Conservation (phyloP, 495 filamentous ascomycete species). For the Tuber melanosporum region DNA sequence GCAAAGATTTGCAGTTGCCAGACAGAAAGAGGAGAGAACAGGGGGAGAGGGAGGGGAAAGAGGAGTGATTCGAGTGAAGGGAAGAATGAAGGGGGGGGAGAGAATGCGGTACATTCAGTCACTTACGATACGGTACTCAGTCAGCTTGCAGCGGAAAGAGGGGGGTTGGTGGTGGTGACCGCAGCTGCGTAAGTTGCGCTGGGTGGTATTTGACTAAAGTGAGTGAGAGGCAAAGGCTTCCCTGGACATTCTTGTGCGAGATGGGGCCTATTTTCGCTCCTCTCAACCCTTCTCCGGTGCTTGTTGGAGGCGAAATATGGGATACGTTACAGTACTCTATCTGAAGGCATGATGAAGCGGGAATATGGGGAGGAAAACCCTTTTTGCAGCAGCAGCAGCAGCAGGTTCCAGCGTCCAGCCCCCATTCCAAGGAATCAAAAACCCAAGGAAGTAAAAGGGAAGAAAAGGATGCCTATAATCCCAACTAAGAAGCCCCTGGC, state of each 20-base stretch:
- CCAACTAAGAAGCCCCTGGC: neutral
- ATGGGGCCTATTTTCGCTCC: conserved; percentile 4
- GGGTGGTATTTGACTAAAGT: conserved; percentile 33
- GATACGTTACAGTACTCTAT: neutral
- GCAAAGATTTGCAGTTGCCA: neutral
- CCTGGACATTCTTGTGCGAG: conserved; percentile 19
- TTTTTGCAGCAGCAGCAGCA: neutral
- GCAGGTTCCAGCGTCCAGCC: neutral
- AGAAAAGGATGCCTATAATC: neutral
- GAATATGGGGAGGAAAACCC: neutral
- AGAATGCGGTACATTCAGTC: conserved; percentile 14
- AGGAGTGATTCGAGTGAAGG: conserved; percentile 10
- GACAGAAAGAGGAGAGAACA: neutral
- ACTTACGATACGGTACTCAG: conserved; percentile 10
- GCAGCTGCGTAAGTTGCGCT: conserved; percentile 28
- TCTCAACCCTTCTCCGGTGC: neutral
- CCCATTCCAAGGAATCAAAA: neutral
- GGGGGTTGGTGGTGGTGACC: conserved; percentile 34
- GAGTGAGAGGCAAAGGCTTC: conserved; percentile 22
- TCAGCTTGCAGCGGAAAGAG: conserved; percentile 35
- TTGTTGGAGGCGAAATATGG: neutral
- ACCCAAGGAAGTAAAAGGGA: neutral
- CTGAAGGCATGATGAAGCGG: neutral
- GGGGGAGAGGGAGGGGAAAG: conserved; percentile 6
- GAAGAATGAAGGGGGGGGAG: conserved; percentile 23